A percentile compares a stretch with the other conserved stretches of the same genome.
Evolutionary conservation across 345 rosid genomes (phyloP).

Genomic region (Euphorbia peplus): DNA sequence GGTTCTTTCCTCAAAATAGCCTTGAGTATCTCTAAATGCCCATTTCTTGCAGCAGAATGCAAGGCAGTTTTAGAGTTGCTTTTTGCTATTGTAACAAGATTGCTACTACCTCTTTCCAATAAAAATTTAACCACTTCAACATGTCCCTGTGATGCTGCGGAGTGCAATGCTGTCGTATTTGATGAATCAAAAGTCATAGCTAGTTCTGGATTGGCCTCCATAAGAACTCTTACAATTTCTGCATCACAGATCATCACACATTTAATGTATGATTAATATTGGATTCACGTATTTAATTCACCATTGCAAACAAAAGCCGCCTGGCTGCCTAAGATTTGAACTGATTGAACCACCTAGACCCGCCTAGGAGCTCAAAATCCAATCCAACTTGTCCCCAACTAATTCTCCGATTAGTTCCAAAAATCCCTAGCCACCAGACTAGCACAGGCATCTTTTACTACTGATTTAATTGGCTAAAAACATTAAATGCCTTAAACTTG

Average conservation of each 20-base stretch:
- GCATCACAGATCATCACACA: constrained; percentile 21
- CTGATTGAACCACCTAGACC: no score
- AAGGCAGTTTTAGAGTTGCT: constrained; percentile 76
- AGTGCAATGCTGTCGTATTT: constrained; percentile 74
- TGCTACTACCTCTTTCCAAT: constrained; percentile 53
- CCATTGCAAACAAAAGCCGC: no score
- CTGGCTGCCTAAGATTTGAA: no score
- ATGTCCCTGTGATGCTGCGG: constrained; percentile 87
- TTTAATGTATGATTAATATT: no score
- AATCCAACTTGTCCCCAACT: no score
- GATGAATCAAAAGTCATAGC: constrained; percentile 68
- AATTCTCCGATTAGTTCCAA: no score
- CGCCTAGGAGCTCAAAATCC: no score
- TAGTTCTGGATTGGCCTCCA: constrained; percentile 62
- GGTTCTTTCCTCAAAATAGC: constrained; percentile 54
- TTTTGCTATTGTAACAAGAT: constrained; percentile 53
- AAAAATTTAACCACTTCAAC: constrained; percentile 56
- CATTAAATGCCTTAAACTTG: no score
- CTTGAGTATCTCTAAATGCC: constrained; percentile 71
- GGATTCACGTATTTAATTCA: no score
- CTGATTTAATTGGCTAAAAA: no score
- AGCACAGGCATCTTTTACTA: no score
- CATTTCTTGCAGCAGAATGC: constrained; percentile 88
- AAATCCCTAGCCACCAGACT: no score
- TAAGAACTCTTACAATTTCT: constrained; percentile 63